Evolutionary conservation across 2,329 filamentous ascomycete species (phyloP).

Genomic region (Amesomyces nigricolor): DNA sequence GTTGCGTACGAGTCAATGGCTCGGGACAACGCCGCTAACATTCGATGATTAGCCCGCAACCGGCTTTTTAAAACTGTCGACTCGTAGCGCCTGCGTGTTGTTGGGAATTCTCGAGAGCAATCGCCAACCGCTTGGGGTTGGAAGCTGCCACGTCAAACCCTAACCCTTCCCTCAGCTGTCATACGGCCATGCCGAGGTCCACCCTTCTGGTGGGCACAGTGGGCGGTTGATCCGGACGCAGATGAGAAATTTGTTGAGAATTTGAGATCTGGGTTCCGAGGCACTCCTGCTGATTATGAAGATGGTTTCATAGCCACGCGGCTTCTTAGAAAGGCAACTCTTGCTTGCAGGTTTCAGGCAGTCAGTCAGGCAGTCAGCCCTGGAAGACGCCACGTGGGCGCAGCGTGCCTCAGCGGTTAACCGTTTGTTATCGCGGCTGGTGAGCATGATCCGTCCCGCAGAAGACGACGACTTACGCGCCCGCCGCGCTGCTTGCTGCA

Average conservation of each 20-base stretch:
- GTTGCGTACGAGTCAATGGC: too few relatives aligned
- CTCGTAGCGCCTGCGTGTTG: too few relatives aligned
- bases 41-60: too few relatives aligned
- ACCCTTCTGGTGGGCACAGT: neutral
- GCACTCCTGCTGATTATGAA: too few relatives aligned
- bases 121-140: neutral
- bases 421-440: neutral
- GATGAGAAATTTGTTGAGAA: too few relatives aligned
- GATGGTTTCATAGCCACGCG: too few relatives aligned
- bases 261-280: too few relatives aligned
- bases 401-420: neutral
- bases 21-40: too few relatives aligned
- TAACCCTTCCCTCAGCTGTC: neutral
- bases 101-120: neutral
- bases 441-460: neutral
- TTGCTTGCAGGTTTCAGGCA: neutral
- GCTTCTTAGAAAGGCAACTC: too few relatives aligned
- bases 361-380: neutral
- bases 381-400: slow-evolving; percentile 6
- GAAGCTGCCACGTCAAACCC: neutral
- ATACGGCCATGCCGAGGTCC: neutral
- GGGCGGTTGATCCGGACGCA: too few relatives aligned
- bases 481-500: too few relatives aligned
- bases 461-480: neutral
- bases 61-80: too few relatives aligned